Evolutionary conservation across 371 early-diverging fungal species (phyloP).

Genomic region (Coemansia linderi): DNA sequence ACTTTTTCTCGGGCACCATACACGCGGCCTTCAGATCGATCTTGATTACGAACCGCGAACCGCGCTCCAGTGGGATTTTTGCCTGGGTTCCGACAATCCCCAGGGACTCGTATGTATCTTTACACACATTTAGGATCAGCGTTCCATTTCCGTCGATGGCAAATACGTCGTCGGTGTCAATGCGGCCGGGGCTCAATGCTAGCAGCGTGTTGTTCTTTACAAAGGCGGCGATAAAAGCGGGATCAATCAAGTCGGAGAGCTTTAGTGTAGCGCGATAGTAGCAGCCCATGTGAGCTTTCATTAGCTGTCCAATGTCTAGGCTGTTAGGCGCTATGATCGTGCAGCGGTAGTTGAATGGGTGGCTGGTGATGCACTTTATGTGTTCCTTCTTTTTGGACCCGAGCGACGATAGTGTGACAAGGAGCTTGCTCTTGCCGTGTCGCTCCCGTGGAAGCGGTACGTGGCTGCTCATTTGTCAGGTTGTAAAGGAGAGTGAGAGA

Average conservation of each 20-base stretch:
- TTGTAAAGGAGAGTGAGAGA: neutral
- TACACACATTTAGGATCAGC: slow-evolving; percentile 43
- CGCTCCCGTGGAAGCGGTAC: slow-evolving; percentile 51
- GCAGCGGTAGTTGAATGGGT: slow-evolving; percentile 53
- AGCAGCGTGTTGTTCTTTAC: slow-evolving; percentile 30
- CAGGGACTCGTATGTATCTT: slow-evolving; percentile 50
- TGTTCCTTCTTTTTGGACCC: slow-evolving; percentile 32
- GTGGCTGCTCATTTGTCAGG: slow-evolving; percentile 50
- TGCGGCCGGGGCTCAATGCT: slow-evolving; percentile 35
- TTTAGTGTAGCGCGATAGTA: slow-evolving; percentile 37
- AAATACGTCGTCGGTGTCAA: slow-evolving; percentile 54
- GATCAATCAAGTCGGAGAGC: slow-evolving; percentile 43
- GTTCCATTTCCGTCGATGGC: slow-evolving; percentile 50
- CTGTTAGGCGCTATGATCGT: slow-evolving; percentile 12
- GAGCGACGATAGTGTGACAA: slow-evolving; percentile 39
- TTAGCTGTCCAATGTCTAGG: neutral
- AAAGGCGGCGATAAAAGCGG: slow-evolving; percentile 41
- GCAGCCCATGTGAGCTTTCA: slow-evolving; percentile 11
- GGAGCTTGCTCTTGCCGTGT: slow-evolving; percentile 55
- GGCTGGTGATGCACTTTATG: slow-evolving; percentile 29
- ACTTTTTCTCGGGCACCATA: slow-evolving; percentile 39
- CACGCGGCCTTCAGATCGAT: slow-evolving; percentile 25
- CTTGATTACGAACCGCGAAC: slow-evolving; percentile 33
- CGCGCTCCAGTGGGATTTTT: slow-evolving; percentile 44
- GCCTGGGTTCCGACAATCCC: slow-evolving; percentile 40